Conservation (phyloP, 73 alveolate species). For the Tetrahymena malaccensis region DNA sequence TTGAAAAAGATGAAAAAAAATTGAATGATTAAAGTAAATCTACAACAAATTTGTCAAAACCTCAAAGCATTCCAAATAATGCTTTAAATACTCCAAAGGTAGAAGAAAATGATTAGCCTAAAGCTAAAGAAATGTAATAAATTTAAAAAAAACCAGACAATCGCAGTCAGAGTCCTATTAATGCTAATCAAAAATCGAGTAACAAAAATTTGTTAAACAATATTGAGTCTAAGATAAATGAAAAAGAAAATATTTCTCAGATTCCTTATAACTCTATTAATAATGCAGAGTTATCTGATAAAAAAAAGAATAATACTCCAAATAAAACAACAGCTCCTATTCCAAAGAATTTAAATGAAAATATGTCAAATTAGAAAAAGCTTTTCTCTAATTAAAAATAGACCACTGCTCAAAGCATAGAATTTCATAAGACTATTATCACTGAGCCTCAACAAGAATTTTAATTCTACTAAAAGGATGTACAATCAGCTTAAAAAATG, state of each 20-base stretch:
- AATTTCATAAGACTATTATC: background rate
- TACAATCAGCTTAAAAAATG: background rate
- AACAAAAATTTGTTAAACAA: too few species aligned
- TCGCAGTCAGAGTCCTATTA: background rate
- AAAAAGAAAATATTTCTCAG: background rate
- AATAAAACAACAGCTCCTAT: background rate
- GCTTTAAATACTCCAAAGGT: background rate
- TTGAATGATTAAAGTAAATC: background rate
- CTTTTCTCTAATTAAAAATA: background rate
- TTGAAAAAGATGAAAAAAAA: background rate
- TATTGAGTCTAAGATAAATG: background rate
- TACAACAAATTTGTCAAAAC: background rate
- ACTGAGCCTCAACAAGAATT: background rate
- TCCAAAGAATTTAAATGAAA: background rate
- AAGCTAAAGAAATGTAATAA: background rate
- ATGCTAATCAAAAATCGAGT: background rate
- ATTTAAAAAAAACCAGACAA: background rate
- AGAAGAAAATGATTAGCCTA: background rate
- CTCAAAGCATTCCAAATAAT: background rate
- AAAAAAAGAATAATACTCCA: background rate
- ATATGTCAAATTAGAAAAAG: background rate
- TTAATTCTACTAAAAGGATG: background rate
- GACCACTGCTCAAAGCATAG: background rate
- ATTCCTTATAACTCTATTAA: background rate
- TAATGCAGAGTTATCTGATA: background rate